Evolutionary conservation across 768 basidiomycete genomes (phyloP).

Genomic region (Podaxis sp.): DNA sequence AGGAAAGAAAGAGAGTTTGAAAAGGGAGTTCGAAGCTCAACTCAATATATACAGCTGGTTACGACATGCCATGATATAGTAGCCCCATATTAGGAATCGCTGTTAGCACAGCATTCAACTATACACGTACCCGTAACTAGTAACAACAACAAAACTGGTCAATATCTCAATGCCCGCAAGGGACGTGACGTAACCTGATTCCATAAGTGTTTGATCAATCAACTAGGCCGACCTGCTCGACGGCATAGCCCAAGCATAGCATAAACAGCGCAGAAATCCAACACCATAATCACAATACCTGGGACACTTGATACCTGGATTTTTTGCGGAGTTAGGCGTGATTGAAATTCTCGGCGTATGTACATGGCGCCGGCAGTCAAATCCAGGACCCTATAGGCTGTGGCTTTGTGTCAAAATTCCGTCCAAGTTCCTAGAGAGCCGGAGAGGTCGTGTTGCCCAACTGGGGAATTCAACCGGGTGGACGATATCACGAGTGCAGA

Average conservation of each 20-base stretch:
- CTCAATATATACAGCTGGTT: neutral
- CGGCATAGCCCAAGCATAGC: neutral
- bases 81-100: neutral
- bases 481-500: neutral
- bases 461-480: neutral
- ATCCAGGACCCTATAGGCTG: no score
- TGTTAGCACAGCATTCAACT: neutral
- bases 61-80: neutral
- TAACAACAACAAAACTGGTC: neutral
- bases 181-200: neutral
- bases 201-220: neutral
- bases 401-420: no score
- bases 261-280: neutral
- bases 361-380: no score
- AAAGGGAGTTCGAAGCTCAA: neutral
- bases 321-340: no score
- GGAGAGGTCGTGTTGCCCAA: neutral
- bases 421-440: neutral
- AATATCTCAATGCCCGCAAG: neutral
- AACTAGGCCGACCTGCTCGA: neutral
- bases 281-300: no score
- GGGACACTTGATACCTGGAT: no score
- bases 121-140: neutral
- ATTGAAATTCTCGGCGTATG: no score
- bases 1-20: neutral